Conservation (phyloP, 495 filamentous ascomycete species). For the Antarctomyces pellizariae region DNA sequence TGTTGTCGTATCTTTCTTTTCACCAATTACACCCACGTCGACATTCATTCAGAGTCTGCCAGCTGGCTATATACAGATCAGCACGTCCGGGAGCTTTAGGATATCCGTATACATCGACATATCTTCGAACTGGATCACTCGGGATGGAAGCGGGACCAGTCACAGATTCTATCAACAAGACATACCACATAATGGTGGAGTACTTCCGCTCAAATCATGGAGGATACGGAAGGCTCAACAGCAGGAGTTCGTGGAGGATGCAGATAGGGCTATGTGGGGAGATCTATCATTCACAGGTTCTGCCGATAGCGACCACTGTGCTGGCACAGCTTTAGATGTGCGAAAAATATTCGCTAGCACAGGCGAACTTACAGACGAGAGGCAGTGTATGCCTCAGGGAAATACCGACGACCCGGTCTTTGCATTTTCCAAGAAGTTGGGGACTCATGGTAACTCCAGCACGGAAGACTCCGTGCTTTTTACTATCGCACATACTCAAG, state of each 20-base stretch:
- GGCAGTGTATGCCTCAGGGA: no score
- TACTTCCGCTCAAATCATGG: slow-evolving; percentile 26
- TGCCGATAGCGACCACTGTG: slow-evolving; percentile 35
- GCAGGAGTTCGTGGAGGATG: slow-evolving; percentile 46
- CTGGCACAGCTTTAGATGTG: slow-evolving; percentile 41
- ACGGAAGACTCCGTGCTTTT: slow-evolving; percentile 38
- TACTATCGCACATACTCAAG: slow-evolving; percentile 63
- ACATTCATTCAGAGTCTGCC: slow-evolving; percentile 80
- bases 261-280: slow-evolving; percentile 76
- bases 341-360: slow-evolving; percentile 50
- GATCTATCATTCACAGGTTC: slow-evolving; percentile 56
- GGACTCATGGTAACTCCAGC: slow-evolving; percentile 14
- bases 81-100: slow-evolving; percentile 45
- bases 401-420: slow-evolving; percentile 55
- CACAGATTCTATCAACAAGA: no score
- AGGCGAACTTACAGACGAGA: slow-evolving; percentile 30
- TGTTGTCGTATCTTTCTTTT: slow-evolving; percentile 66
- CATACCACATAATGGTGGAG: no score
- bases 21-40: slow-evolving; percentile 80
- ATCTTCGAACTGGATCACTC: slow-evolving; percentile 72
- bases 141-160: slow-evolving; percentile 3
- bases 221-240: slow-evolving; percentile 39
- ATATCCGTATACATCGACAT: slow-evolving; percentile 73
- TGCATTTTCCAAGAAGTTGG: slow-evolving; percentile 70
- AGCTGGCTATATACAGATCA: slow-evolving; percentile 59